phyloP scores from a whole-genome alignment of 345 rosid species.

The Eucalyptus camaldulensis region DNA sequence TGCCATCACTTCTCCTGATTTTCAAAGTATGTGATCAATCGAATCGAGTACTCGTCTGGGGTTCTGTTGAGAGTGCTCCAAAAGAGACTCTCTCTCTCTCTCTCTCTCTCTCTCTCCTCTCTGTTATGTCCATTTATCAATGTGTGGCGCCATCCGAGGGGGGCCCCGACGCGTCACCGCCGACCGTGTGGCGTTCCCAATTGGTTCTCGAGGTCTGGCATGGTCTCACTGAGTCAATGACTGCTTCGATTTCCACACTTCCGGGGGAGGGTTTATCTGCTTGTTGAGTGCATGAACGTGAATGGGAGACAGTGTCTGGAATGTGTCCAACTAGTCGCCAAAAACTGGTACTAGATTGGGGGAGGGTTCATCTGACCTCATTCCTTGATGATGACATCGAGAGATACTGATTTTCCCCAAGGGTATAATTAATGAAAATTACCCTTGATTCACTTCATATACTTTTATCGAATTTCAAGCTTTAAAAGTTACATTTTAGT shows the following conservation, averaged over 20 bases:
- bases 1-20: neutral
- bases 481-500: neutral
- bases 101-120: neutral
- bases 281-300: neutral
- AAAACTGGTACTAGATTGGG: neutral
- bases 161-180: neutral
- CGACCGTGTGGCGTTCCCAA: neutral
- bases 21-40: neutral
- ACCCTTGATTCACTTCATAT: neutral
- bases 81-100: neutral
- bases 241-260: neutral
- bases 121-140: neutral
- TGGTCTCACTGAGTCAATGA: neutral
- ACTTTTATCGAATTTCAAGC: neutral
- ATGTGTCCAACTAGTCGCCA: neutral
- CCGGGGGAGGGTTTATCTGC: neutral
- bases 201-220: neutral
- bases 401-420: neutral
- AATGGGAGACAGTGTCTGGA: neutral
- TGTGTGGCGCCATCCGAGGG: neutral
- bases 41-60: neutral
- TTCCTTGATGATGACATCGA: neutral
- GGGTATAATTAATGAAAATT: neutral
- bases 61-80: neutral
- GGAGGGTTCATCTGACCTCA: neutral